Conservation (phyloP, 1,284 basidiomycete species). For the Melampsora americana region DNA sequence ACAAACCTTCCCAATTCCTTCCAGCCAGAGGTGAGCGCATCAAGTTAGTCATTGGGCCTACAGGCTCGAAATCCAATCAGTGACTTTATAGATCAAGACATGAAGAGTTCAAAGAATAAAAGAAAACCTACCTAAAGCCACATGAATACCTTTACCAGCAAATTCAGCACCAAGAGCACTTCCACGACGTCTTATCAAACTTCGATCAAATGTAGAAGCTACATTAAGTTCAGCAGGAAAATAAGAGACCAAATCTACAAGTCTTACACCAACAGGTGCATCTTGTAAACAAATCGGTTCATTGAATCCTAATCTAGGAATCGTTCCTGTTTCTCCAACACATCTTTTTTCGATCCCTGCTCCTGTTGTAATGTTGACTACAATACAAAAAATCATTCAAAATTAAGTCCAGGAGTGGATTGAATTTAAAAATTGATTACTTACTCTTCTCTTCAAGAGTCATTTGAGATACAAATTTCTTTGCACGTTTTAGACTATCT, state of each 20-base stretch:
- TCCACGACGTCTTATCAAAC: slow-evolving; percentile 51
- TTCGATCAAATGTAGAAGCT: slow-evolving; percentile 51
- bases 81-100: too few relatives aligned
- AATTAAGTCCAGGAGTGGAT: neutral
- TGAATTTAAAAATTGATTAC: neutral
- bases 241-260: slow-evolving; percentile 49
- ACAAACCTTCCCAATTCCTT: slow-evolving; percentile 50
- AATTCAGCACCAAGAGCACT: slow-evolving; percentile 51
- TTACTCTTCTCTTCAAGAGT: slow-evolving; percentile 43
- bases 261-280: slow-evolving; percentile 51
- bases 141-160: slow-evolving; percentile 52
- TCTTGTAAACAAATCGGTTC: slow-evolving; percentile 52
- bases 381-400: neutral
- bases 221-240: slow-evolving; percentile 53
- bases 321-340: slow-evolving; percentile 44
- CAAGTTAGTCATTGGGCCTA: slow-evolving; percentile 50
- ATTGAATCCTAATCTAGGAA: slow-evolving; percentile 49
- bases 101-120: too few relatives aligned
- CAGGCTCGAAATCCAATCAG: slow-evolving; percentile 29
- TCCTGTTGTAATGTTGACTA: slow-evolving; percentile 42
- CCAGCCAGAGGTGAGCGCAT: slow-evolving; percentile 49
- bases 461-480: slow-evolving; percentile 34
- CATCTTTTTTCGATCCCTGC: slow-evolving; percentile 32
- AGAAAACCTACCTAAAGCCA: slow-evolving; percentile 51
- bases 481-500: slow-evolving; percentile 12